Evolutionary conservation across 2,329 filamentous ascomycete species (phyloP).

Genomic region (Aspergillus niger): DNA sequence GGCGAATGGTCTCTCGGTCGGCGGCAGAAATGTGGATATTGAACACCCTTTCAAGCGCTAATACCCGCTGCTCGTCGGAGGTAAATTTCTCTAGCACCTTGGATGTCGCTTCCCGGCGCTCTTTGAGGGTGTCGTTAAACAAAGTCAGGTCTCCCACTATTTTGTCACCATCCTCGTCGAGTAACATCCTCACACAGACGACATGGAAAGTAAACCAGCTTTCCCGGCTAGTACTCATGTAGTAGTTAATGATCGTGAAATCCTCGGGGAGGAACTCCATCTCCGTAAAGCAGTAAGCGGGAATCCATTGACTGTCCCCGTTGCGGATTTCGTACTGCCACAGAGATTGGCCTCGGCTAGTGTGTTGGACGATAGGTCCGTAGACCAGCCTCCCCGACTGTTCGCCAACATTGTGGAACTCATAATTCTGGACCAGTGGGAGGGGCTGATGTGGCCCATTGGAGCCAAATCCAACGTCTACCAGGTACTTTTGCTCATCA

Average conservation of each 20-base stretch:
- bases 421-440: background rate
- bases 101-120: background rate
- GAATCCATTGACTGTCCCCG: background rate
- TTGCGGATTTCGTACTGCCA: conserved; percentile 4
- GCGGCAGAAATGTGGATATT: background rate
- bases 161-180: background rate
- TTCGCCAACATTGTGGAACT: conserved; percentile 4
- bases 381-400: background rate
- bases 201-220: background rate
- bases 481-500: background rate
- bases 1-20: background rate
- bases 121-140: background rate
- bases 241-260: conserved; percentile 1
- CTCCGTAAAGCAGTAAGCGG: conserved; percentile 1
- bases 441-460: background rate
- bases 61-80: background rate
- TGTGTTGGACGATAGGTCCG: background rate
- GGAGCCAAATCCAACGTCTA: conserved; percentile 3
- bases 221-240: background rate
- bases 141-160: background rate
- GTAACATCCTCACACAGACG: background rate
- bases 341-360: background rate
- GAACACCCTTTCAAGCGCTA: background rate
- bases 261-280: conserved; percentile 1
- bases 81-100: background rate